Percentiles rank a stretch among this genome's conserved stretches.
Conservation (phyloP, 2,329 filamentous ascomycete genomes). For the Penicillium sp. region DNA sequence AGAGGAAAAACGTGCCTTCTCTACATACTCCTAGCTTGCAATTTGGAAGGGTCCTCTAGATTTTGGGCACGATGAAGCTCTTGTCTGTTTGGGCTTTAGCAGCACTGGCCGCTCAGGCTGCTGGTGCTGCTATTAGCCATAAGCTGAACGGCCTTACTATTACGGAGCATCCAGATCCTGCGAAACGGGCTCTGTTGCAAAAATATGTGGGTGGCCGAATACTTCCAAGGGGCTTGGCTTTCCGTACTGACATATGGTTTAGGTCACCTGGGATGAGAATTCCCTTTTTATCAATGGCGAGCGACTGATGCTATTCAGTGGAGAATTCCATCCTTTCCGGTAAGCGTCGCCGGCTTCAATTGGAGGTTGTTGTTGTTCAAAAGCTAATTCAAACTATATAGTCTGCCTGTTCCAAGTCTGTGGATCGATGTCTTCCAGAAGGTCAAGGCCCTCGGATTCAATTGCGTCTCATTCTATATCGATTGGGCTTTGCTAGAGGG, state of each 20-base stretch:
- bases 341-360: constrained; percentile 22
- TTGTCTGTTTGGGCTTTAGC: constrained; percentile 31
- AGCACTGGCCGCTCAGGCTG: constrained; percentile 46
- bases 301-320: constrained; percentile 69
- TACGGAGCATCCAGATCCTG: constrained; percentile 35
- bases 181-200: constrained; percentile 53
- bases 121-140: constrained; percentile 51
- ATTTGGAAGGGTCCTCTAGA: background rate
- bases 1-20: background rate
- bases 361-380: background rate
- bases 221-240: background rate
- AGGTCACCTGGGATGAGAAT: constrained; percentile 70
- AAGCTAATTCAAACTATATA: constrained; percentile 16
- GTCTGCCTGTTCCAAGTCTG: constrained; percentile 60
- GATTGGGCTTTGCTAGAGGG: constrained; percentile 79
- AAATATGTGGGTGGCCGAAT: constrained; percentile 50
- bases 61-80: constrained; percentile 38
- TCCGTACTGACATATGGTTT: background rate
- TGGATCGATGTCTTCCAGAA: constrained; percentile 79
- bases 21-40: background rate
- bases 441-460: constrained; percentile 77
- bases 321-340: constrained; percentile 70
- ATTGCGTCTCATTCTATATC: constrained; percentile 74
- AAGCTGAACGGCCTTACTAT: constrained; percentile 51
- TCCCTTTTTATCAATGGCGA: constrained; percentile 70